Evolutionary conservation across 2,329 filamentous ascomycete genomes (phyloP), one percentile per base, ranked within the genome.

Genomic region (Alternaria incomplexa): DNA sequence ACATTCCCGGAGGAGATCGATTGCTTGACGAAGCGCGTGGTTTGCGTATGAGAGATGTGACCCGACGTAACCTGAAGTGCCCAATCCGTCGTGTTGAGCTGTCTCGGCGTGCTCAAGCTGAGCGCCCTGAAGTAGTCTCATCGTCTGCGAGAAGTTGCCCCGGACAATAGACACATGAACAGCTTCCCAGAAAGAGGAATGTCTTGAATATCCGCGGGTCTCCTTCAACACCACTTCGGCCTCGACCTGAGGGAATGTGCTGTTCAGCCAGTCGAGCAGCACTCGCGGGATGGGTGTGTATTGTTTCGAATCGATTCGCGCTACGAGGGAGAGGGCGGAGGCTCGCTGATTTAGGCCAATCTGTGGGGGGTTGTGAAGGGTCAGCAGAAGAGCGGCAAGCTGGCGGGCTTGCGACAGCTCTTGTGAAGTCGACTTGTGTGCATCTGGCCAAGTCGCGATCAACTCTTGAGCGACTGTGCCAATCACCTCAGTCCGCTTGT

Each of bases 181-280:
- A 1, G 89, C 89, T 74, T 94, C 92, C 95, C 95, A 98, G 80
- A 93, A 98, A 36, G 91, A 84, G 25, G 85, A 83, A 73, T 96
- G 92, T 46, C 89, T 88, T 2, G 93, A 91, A 22, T 93, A 92
- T 62, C 91, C 91, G 1, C 92, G 91, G 48, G 85, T 85, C 69
- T 89, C 81, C 26, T 85, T 84, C 65, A 87, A 82, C 23, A 97
- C 85, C 5, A 89, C 84, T 40, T 88, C 83, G 23, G 91, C 83
- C 72, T 94, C 91, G 55, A 25, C 90, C 86, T 36, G 32, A 65
- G 91, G 89, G 75, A 97, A 93, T 73, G 92, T 87, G 15, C 85
- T 84, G 58, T 92, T 86, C 67, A 97, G 84, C 95, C 95, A 98
- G 71, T 92, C 87, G 65, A 97, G 89, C 13, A 98, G 83, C 15